Evolutionary conservation across 345 rosid species (phyloP).

Genomic region (Rhizophora apiculata): DNA sequence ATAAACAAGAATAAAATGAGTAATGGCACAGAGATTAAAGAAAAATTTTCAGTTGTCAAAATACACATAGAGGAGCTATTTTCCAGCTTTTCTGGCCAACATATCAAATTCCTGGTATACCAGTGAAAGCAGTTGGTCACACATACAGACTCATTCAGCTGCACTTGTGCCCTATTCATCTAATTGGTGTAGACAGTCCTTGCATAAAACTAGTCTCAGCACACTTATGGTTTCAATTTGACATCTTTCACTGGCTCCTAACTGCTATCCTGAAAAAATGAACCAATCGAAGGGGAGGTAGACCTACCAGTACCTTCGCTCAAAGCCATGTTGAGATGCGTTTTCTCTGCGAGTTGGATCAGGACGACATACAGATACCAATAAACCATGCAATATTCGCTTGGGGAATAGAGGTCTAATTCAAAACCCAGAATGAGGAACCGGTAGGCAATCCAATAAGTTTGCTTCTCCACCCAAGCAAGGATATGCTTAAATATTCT

Average conservation of each 20-base stretch:
- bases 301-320: conserved; percentile 40
- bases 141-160: no score
- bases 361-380: conserved; percentile 77
- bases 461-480: conserved; percentile 89
- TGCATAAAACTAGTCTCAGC: no score
- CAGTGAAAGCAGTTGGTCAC: not conserved
- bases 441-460: conserved; percentile 87
- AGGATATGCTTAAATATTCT: conserved; percentile 60
- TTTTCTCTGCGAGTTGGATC: conserved; percentile 79
- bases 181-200: not conserved
- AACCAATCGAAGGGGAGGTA: conserved; percentile 1
- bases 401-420: conserved; percentile 81
- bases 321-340: conserved; percentile 54
- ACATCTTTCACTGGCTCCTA: not conserved
- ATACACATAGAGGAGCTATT: not conserved
- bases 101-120: not conserved
- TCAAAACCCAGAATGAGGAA: conserved; percentile 91
- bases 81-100: not conserved
- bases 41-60: not conserved
- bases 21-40: not conserved
- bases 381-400: conserved; percentile 94
- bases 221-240: no score
- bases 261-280: not conserved
- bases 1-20: conserved; percentile 15
- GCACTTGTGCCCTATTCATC: no score